Evolutionary conservation across 108 stramenopile species (phyloP), one percentile per base, ranked within the genome.

Genomic region (Nitzschia sp.): DNA sequence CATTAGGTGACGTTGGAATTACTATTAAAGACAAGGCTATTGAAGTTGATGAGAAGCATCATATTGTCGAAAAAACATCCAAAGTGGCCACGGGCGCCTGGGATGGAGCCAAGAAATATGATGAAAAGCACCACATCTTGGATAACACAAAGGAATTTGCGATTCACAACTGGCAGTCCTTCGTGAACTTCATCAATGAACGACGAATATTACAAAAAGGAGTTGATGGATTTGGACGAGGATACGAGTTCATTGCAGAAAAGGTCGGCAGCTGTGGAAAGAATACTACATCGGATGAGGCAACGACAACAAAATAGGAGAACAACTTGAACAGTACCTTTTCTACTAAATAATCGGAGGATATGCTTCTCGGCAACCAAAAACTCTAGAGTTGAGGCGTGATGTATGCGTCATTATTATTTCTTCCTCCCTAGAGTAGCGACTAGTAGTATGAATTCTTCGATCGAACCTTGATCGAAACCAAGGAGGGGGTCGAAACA

Each of bases 31-130:
- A 80, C 27, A 72, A 69, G 71, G 72, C 68, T 1, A 59, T 68
- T 33, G 68, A 80, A 48, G 36, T 82, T 19, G 80, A 87, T 35
- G 69, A 87, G 30, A 82, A 81, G 46, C 82, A 87, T 66, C 73
- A 76, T 31, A 62, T 83, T 33, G 81, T 77, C 0, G 82, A 86
- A 22, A 80, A 63, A 53, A 73, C 86, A 15, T 77, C 79, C 52
- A 61, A 35, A 25, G 86, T n/a, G 2, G 70, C 70, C 22, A 67
- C 27, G 13, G 36, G 36, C 25, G 53, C 53, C 4, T 67, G 66
- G 66, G 45, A 67, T 1, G 62, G 65, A 59, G 86, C 80, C n/a
- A 79, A 76, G 66, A 45, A 82, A 52, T 63, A 84, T 25, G 75
- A 87, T 38, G 64, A 82, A 52, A 76, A 82, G 53, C 83, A 87